Conservation (phyloP, 345 rosid species). For the Brassica cretica region DNA sequence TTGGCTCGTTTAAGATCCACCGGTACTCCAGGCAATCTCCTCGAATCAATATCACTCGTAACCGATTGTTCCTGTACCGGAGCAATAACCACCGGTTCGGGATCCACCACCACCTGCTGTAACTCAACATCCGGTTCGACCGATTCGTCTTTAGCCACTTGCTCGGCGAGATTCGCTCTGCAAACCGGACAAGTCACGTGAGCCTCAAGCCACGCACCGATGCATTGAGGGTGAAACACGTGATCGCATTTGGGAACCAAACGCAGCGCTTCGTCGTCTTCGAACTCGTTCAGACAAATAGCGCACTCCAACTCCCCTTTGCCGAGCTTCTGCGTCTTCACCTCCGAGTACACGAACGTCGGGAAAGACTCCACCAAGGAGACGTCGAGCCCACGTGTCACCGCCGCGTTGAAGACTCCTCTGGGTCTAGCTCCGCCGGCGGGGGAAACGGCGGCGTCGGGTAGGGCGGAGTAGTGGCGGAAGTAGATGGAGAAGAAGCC, state of each 20-base stretch:
- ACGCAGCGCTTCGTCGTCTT: conserved; percentile 94
- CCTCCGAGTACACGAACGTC: conserved; percentile 73
- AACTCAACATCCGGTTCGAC: conserved; percentile 39
- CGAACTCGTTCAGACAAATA: conserved; percentile 83
- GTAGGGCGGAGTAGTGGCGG: conserved; percentile 58
- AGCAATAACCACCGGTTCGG: conserved; percentile 30
- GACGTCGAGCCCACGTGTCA: conserved; percentile 61
- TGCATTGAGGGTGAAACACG: conserved; percentile 89
- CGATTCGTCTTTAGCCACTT: neutral
- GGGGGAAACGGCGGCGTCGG: conserved; percentile 28
- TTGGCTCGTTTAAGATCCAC: conserved; percentile 35
- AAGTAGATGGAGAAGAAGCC: conserved; percentile 87
- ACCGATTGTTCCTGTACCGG: conserved; percentile 17
- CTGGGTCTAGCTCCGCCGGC: conserved; percentile 22
- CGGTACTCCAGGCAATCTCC: conserved; percentile 38
- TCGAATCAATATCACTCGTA: conserved; percentile 20
- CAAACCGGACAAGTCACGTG: conserved; percentile 97
- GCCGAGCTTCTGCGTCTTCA: conserved; percentile 76
- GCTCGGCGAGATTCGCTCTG: conserved; percentile 64
- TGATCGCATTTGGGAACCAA: conserved; percentile 88
- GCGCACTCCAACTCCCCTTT: conserved; percentile 93
- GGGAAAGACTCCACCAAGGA: conserved; percentile 72
- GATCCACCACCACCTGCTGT: conserved; percentile 2
- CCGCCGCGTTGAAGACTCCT: conserved; percentile 37
- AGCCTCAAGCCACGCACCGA: conserved; percentile 79